Base-by-base conservation (phyloP, 108 stramenopile genomes). In the Epithemia pelagica region DNA sequence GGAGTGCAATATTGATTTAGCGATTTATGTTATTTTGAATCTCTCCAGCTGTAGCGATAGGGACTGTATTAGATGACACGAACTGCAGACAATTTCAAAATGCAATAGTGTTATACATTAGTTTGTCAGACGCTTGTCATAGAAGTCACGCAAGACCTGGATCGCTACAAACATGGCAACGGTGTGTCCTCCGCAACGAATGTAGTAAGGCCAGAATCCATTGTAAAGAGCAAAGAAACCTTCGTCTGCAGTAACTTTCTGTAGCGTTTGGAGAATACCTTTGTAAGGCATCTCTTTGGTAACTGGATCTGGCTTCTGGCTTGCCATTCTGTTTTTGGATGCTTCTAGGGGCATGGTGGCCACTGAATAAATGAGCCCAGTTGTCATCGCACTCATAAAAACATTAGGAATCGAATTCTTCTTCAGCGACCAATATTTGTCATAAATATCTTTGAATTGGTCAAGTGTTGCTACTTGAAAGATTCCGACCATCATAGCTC, bases 261-360 rank as follows among this genome's bases (percentile, higher is more conserved):
- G 33, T 62, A 96, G 62, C 10, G 91, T 90, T 75, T 95, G 94
- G 64, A 92, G 59, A 32, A 94, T 91, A 15, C 80, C 73, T 18
- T 82, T 90, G 72, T 92, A 96, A 0, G 89, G 92, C n/a, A 89
- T 67, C 74, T 86, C 81, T 58, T 94, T 91, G 28, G 85, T 84
- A 15, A 66, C 64, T 25, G 76, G 69, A 61, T 89, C 88, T 0
- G 76, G 58, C 66, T 88, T 88, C 83, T 96, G 96, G 62, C 78
- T 83, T 10, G 96, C 96, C 96, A 96, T 96, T 28, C 94, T 78
- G 74, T 96, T 96, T 79, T 96, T 96, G 25, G 85, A 72, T 29
- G 92, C 89, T 70, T 96, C 96, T 54, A 96, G 78, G 25, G 96
- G 96, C 96, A 96, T 96, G 29, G 96, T 96, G 32, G 89, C 87